Evolutionary conservation across 2,329 filamentous ascomycete species (phyloP).

Genomic region (Penicillium sp.): DNA sequence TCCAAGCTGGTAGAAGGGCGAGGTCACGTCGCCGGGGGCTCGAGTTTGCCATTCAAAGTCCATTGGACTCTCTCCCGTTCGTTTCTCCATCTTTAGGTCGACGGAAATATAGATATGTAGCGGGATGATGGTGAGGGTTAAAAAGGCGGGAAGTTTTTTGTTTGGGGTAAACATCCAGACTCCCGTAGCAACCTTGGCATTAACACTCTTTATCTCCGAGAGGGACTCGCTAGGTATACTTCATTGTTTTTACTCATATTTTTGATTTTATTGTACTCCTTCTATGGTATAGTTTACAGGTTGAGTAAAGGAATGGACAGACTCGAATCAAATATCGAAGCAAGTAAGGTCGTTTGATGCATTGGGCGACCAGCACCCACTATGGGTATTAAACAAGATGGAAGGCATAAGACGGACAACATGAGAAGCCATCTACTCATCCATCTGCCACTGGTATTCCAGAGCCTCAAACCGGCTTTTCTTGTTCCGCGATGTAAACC

Average conservation of each 20-base stretch:
- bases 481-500: constrained; percentile 84
- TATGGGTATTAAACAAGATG: constrained; percentile 1
- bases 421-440: constrained; percentile 58
- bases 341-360: not conserved
- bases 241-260: not conserved
- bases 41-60: constrained; percentile 52
- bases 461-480: constrained; percentile 73
- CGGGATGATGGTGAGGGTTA: constrained; percentile 6
- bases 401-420: not conserved
- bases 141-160: constrained; percentile 22
- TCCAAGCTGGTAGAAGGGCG: constrained; percentile 50
- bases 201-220: constrained; percentile 7
- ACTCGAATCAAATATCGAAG: not conserved
- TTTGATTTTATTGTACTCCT: not conserved
- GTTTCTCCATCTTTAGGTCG: constrained; percentile 37
- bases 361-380: constrained; percentile 17
- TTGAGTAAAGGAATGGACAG: not conserved
- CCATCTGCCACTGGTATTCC: constrained; percentile 95
- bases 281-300: not conserved
- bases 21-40: constrained; percentile 47
- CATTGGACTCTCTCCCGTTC: constrained; percentile 50
- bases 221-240: not conserved
- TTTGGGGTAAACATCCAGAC: constrained; percentile 26
- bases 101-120: constrained; percentile 6
- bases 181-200: constrained; percentile 18